phyloP scores from a whole-genome alignment of 2,329 filamentous ascomycete species.

The Fusarium irregulare region DNA sequence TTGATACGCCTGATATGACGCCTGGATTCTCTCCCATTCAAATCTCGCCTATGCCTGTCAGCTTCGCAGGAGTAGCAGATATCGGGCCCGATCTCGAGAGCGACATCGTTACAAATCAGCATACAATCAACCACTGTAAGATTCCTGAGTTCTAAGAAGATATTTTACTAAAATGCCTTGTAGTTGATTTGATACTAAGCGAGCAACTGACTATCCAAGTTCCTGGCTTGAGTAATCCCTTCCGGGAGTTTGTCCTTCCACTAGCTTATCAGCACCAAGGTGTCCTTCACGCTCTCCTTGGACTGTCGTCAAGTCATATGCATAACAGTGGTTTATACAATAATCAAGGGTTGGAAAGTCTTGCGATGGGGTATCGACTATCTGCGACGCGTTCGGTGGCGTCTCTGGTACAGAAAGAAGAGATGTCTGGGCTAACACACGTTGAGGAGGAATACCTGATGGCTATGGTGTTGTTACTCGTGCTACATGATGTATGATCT shows the following conservation, averaged over 20 bases:
- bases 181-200: conserved; percentile 40
- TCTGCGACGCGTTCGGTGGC: conserved; percentile 40
- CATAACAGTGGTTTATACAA: conserved; percentile 21
- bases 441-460: conserved; percentile 43
- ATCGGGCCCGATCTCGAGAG: not conserved
- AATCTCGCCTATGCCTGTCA: not conserved
- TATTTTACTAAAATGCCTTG: not conserved
- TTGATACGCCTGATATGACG: not conserved
- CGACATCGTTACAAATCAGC: conserved; percentile 11
- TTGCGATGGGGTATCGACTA: conserved; percentile 39
- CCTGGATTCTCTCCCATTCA: rapidly evolving
- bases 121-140: conserved; percentile 29
- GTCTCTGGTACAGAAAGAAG: conserved; percentile 34
- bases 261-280: conserved; percentile 43
- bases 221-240: conserved; percentile 38
- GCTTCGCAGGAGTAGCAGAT: not conserved
- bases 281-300: conserved; percentile 45
- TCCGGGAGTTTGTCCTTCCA: conserved; percentile 38
- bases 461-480: conserved; percentile 42
- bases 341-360: conserved; percentile 14
- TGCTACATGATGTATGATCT: conserved; percentile 43
- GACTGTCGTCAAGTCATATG: conserved; percentile 45
- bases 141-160: rapidly evolving
- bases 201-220: conserved; percentile 37
- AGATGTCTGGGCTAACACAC: conserved; percentile 2